Conservation (phyloP, 2,329 filamentous ascomycete genomes). For the Penicillium expansum region DNA sequence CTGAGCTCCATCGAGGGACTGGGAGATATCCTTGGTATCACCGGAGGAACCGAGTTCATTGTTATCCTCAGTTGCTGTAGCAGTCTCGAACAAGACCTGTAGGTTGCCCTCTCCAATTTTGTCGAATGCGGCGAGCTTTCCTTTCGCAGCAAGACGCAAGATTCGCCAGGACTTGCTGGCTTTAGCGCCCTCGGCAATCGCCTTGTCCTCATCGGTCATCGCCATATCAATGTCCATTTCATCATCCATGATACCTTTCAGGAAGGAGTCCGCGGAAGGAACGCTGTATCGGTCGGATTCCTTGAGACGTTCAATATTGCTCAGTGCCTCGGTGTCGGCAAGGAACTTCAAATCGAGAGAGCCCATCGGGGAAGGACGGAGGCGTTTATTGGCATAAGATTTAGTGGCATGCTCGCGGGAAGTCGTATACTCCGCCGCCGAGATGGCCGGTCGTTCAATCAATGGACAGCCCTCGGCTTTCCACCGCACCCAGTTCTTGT, state of each 20-base stretch:
- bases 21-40: constrained; percentile 15
- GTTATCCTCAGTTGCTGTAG: constrained; percentile 14
- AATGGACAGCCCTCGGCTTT: constrained; percentile 90
- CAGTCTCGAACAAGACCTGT: constrained; percentile 48
- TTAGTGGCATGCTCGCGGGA: constrained; percentile 66
- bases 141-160: constrained; percentile 72
- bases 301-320: constrained; percentile 68
- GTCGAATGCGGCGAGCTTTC: constrained; percentile 75
- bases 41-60: background rate
- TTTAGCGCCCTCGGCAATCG: constrained; percentile 65
- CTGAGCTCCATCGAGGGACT: constrained; percentile 2
- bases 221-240: constrained; percentile 87
- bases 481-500: constrained; percentile 99
- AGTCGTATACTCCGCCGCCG: constrained; percentile 64
- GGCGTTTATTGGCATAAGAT: constrained; percentile 66
- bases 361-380: constrained; percentile 67
- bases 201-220: constrained; percentile 60
- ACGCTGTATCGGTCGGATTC: constrained; percentile 61
- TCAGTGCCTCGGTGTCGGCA: constrained; percentile 60
- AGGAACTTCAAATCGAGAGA: constrained; percentile 77
- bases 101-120: constrained; percentile 78
- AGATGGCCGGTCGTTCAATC: constrained; percentile 73
- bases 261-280: constrained; percentile 68
- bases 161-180: constrained; percentile 89
- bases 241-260: constrained; percentile 70